phyloP scores from a whole-genome alignment of 2,329 filamentous ascomycete genomes.

The Verticillium dahliae region DNA sequence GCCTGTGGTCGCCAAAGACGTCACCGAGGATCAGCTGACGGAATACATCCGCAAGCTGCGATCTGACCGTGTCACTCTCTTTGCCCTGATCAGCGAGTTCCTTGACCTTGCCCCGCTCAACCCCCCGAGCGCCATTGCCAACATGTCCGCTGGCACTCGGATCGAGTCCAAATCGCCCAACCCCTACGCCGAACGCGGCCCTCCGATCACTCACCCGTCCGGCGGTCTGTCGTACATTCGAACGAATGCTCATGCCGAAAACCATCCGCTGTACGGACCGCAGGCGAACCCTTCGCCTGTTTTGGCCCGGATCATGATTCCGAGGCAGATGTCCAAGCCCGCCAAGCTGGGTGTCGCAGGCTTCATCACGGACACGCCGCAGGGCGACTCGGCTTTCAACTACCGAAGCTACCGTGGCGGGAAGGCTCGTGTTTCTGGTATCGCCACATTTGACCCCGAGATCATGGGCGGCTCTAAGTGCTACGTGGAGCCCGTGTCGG shows the following conservation, averaged over 20 bases:
- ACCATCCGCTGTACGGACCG: constrained; percentile 56
- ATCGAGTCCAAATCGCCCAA: constrained; percentile 18
- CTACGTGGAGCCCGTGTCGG: constrained; percentile 38
- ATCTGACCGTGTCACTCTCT: constrained; percentile 42
- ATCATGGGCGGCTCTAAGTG: constrained; percentile 47
- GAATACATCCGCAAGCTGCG: constrained; percentile 48
- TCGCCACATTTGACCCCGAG: constrained; percentile 37
- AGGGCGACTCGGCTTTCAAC: constrained; percentile 37
- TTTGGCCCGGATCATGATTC: constrained; percentile 43
- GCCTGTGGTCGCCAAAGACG: constrained; percentile 24
- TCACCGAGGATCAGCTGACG: constrained; percentile 44
- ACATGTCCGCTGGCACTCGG: constrained; percentile 16
- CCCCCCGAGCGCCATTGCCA: constrained; percentile 19
- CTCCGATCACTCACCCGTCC: constrained; percentile 56
- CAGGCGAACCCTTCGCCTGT: constrained; percentile 42
- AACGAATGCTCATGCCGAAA: constrained; percentile 46
- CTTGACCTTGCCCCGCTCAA: constrained; percentile 53
- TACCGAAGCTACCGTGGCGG: constrained; percentile 9
- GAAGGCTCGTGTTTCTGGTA: constrained; percentile 18
- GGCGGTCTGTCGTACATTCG: constrained; percentile 57
- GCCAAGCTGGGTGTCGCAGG: constrained; percentile 49
- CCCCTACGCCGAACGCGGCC: constrained; percentile 46
- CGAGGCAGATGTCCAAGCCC: constrained; percentile 22
- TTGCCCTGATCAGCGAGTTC: constrained; percentile 50
- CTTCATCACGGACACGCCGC: constrained; percentile 38